Base-by-base conservation (phyloP, 129 eudicot species). In the Chrysanthemum lavandulifolium region DNA sequence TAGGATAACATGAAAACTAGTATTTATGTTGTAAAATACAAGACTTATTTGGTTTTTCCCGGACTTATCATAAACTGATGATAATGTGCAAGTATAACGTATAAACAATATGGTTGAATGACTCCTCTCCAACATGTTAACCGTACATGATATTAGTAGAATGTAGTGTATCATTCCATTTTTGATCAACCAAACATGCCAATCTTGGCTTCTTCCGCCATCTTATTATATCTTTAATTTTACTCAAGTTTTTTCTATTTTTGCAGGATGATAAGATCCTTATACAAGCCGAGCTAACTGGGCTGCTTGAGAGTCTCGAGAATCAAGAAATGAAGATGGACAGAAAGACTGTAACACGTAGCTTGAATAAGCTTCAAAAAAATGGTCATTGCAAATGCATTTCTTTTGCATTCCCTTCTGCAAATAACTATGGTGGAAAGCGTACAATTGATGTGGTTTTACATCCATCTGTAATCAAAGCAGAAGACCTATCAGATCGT, bases 381-480 rank as follows among this genome's bases (percentile, higher is more conserved):
- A 92, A 83, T 67, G 97, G 93, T n/a, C 87, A 63, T 52, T 90
- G 95, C 79, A 94, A 87, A 81, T 82, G 86, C 82, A 82, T 86
- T 68, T 51, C 56, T 64, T 79, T 87, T 70, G 74, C 80, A 21
- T 84, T 90, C 74, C 98, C 98, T 58, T 83, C 69, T 72, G 80
- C 83, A 74, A 84, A 97, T 14, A 87, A 87, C 75, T 86, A 84
- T 76, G 82, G 87, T 25, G 89, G 84, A 56, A 86, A 73, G 68
- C 87, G 89, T 67, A 69, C 82, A 27, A 69, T 77, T 79, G 82
- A 72, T 23, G 97, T 88, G 76, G 76, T 94, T 74, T 80, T 94
- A 69, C 98, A 90, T 73, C 93, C 97, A 29, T 86, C 97, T 77
- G 76, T 78, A 16, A 63, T 74, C 67, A 63, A 71, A 21, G 70